Evolutionary conservation across 352 stramenopile species (phyloP).

Genomic region (Phytophthora idaei): DNA sequence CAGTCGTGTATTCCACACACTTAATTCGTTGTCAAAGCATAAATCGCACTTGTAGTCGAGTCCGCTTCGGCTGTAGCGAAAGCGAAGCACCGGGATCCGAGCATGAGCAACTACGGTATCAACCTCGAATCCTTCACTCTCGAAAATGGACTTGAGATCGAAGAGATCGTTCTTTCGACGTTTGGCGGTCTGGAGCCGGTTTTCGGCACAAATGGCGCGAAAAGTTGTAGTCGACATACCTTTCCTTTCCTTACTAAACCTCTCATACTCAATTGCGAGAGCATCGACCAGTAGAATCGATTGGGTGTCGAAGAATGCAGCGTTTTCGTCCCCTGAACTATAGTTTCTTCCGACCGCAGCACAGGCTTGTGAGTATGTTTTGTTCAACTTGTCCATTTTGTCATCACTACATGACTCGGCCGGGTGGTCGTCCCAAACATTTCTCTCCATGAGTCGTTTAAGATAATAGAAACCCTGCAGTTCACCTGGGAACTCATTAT

Average conservation of each 20-base stretch:
- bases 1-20: background rate
- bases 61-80: background rate
- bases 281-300: background rate
- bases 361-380: background rate
- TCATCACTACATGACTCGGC: background rate
- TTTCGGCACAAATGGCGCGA: background rate
- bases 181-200: background rate
- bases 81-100: background rate
- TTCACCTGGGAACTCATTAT: background rate
- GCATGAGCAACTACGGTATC: background rate
- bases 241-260: background rate
- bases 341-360: background rate
- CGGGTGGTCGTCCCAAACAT: background rate
- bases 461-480: background rate
- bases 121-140: background rate
- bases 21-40: background rate
- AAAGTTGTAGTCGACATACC: background rate
- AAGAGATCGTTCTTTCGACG: background rate
- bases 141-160: background rate
- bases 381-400: background rate
- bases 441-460: background rate
- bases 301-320: background rate
- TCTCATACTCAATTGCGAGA: background rate
- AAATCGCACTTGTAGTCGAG: background rate
- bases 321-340: background rate